Conservation (phyloP, 192 early-diverging fungal species). For the Chytriomyces sp. region DNA sequence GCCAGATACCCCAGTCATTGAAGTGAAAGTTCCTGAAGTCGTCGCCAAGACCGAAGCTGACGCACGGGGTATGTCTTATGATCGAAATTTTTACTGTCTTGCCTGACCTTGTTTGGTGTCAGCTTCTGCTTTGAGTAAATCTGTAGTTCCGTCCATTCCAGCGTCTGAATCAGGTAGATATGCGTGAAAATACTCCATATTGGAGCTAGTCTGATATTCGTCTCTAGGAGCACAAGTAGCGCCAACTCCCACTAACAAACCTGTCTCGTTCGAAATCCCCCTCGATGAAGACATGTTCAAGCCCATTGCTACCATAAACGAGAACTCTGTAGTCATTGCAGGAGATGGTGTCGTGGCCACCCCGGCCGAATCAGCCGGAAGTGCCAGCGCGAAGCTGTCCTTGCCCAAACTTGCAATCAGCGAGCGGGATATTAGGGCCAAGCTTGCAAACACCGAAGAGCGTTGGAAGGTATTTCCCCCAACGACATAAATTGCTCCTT, state of each 20-base stretch:
- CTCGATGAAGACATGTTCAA: constrained; percentile 40
- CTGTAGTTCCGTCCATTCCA: constrained; percentile 38
- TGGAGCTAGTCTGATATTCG: neutral
- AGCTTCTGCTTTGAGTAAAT: constrained; percentile 27
- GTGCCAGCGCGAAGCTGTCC: constrained; percentile 31
- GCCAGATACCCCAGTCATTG: neutral
- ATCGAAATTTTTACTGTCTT: too few species aligned
- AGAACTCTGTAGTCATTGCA: constrained; percentile 13
- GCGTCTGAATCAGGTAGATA: neutral
- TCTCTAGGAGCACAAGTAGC: neutral
- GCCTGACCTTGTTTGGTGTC: neutral
- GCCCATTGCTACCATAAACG: constrained; percentile 16
- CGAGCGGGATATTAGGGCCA: constrained; percentile 43
- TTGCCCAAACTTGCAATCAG: constrained; percentile 47
- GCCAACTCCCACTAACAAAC: constrained; percentile 19
- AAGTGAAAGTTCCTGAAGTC: neutral
- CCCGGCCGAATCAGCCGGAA: neutral
- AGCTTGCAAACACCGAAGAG: constrained; percentile 53
- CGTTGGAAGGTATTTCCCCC: constrained; percentile 62
- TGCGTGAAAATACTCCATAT: neutral
- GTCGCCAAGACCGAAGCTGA: neutral
- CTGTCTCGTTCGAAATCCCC: constrained; percentile 59
- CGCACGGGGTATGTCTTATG: neutral
- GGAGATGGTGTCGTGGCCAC: constrained; percentile 13
- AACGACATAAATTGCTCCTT: neutral